A percentile compares a stretch with the other conserved stretches of the same genome.
phyloP scores from a whole-genome alignment of 2,329 filamentous ascomycete species.

The Biscogniauxia mediterranea region DNA sequence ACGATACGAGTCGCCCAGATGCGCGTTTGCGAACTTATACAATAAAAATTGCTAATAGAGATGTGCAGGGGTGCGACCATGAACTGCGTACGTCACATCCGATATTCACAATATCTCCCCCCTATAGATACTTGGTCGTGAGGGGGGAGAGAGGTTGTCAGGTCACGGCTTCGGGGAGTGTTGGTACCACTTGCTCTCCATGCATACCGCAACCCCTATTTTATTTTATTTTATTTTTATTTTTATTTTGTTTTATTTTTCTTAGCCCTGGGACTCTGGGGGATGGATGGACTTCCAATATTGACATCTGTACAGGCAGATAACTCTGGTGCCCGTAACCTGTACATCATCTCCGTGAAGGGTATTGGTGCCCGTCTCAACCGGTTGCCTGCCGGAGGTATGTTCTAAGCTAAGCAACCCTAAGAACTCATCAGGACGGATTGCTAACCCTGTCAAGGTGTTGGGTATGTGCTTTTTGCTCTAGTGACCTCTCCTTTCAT shows the following conservation, averaged over 20 bases:
- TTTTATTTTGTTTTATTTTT: no score
- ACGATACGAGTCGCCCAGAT: conserved; percentile 18
- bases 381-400: conserved; percentile 52
- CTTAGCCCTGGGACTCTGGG: no score
- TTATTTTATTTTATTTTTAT: no score
- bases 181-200: no score
- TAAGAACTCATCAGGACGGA: background rate
- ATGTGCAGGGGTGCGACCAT: conserved; percentile 88
- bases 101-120: background rate
- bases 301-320: conserved; percentile 49
- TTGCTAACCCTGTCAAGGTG: background rate
- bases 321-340: conserved; percentile 85
- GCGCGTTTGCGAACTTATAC: background rate
- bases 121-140: no score
- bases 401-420: background rate
- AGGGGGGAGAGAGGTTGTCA: no score
- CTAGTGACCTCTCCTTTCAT: no score
- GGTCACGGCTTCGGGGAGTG: no score
- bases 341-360: conserved; percentile 97
- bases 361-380: conserved; percentile 96
- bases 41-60: conserved; percentile 14
- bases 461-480: background rate
- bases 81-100: conserved; percentile 71
- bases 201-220: no score
- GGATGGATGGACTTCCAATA: background rate